Conservation (phyloP, 2,329 filamentous ascomycete species). For the Talaromyces pinophilus region DNA sequence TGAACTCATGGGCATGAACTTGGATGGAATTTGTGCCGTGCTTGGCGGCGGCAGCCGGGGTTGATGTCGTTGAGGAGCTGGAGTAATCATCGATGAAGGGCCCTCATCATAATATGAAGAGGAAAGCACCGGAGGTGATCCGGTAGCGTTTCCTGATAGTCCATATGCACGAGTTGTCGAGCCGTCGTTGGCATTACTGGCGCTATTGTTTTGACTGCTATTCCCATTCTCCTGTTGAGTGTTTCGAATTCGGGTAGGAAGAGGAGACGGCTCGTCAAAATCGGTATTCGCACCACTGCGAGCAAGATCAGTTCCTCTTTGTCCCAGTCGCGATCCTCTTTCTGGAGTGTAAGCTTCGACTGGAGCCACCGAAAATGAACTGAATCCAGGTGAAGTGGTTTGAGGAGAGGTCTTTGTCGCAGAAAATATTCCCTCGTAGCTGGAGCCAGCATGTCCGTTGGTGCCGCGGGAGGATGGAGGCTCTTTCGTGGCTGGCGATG, state of each 20-base stretch:
- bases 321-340: constrained; percentile 43
- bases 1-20: constrained; percentile 55
- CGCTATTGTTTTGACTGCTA: constrained; percentile 25
- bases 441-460: constrained; percentile 33
- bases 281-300: constrained; percentile 37
- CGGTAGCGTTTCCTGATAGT: constrained; percentile 42
- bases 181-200: constrained; percentile 27
- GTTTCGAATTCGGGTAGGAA: constrained; percentile 39
- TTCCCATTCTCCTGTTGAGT: constrained; percentile 16
- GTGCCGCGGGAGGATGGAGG: constrained; percentile 37
- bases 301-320: constrained; percentile 33
- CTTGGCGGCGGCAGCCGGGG: constrained; percentile 51
- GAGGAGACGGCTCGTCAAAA: constrained; percentile 47
- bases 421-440: constrained; percentile 44
- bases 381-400: constrained; percentile 44
- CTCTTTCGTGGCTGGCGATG: constrained; percentile 50
- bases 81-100: constrained; percentile 51
- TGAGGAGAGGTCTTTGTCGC: constrained; percentile 40
- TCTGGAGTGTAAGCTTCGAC: constrained; percentile 52
- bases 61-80: constrained; percentile 51
- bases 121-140: constrained; percentile 51
- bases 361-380: constrained; percentile 44
- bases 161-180: constrained; percentile 39
- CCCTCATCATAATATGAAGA: constrained; percentile 53
- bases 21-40: constrained; percentile 52